These are phyloP conservation scores for Lactarius trivialis DNA, from an alignment of 768 basidiomycete genomes.

Conservation along the genomic window DNA sequence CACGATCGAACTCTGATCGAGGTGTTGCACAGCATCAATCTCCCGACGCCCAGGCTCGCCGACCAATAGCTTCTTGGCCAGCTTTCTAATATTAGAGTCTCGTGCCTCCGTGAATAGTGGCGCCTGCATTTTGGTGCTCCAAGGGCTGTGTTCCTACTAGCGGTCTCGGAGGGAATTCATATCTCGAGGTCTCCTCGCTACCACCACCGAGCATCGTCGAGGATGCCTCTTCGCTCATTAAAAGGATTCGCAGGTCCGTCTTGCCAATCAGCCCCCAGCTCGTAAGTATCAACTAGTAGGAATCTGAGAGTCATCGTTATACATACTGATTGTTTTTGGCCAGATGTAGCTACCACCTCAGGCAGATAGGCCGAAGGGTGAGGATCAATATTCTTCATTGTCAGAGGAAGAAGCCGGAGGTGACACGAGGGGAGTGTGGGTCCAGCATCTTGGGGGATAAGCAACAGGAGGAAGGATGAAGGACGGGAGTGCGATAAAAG, in stretches of 20 bases:
- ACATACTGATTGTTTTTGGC: background rate
- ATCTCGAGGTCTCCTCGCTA: background rate
- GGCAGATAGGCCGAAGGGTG: too few relatives aligned
- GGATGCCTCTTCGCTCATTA: background rate
- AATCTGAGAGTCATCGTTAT: background rate
- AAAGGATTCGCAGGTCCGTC: background rate
- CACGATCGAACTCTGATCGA: too few relatives aligned
- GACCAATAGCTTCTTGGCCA: too few relatives aligned
- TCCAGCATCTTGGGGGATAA: background rate
- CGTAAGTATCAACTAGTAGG: background rate
- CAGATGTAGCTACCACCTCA: background rate
- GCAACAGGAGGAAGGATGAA: conserved; percentile 18
- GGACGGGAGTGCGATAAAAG: conserved; percentile 23
- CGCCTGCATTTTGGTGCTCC: too few relatives aligned
- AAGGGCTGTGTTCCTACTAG: background rate
- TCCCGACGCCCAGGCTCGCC: too few relatives aligned
- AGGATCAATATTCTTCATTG: conserved; percentile 25
- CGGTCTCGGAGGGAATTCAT: background rate
- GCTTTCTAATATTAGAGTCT: too few relatives aligned
- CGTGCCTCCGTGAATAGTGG: too few relatives aligned
- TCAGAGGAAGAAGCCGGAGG: conserved; percentile 7
- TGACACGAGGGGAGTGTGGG: background rate
- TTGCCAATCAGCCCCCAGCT: background rate
- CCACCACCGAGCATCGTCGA: background rate
- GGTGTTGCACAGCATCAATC: too few relatives aligned